Evolutionary conservation across 345 rosid species (phyloP), one percentile per base, ranked within the genome.

Genomic region (Dovyalis caffra): DNA sequence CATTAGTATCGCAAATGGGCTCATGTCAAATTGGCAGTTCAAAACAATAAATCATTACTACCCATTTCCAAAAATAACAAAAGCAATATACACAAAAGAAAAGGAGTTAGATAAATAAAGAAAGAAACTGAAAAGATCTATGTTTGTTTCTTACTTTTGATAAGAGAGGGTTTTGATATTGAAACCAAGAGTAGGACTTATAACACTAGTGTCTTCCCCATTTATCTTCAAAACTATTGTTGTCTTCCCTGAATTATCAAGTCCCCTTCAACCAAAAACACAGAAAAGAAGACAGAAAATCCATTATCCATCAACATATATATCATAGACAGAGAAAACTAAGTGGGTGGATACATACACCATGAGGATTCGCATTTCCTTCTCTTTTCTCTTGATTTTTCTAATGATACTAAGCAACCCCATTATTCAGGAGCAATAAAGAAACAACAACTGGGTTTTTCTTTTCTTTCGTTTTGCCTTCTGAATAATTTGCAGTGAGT

Each of bases 291-390:
- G n/a, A n/a, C n/a, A n/a, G n/a, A 56, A 71, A 12, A 66, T 8
- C 63, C 43, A 53, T 53, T 32, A 57, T 28, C 31, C 61, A 74
- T 2, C 49, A 5, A 18, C 26, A 25, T 28, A 28, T 23, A 11
- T 16, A 15, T 20, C 1, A 34, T 40, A 25, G 79, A 2, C 33
- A 57, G 32, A 56, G 60, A 61, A 5, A 49, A 25, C 69, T 37
- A 8, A 31, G 15, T 32, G 43, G 18, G 37, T 35, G 47, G 57
- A 53, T 25, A 76, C 92, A 62, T 88, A 92, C 97, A 95, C 98
- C 98, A 95, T 92, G 23, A 95, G 94, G 64, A 91, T 91, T 38
- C 97, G 96, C 98, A 93, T 91, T 83, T 95, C 97, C 69, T 91
- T 95, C 87, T 95, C 99, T 47, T 91, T 95, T 82, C 85, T 91